Evolutionary conservation across 768 basidiomycete genomes (phyloP).

Genomic region (Phlebiopsis gigantea): DNA sequence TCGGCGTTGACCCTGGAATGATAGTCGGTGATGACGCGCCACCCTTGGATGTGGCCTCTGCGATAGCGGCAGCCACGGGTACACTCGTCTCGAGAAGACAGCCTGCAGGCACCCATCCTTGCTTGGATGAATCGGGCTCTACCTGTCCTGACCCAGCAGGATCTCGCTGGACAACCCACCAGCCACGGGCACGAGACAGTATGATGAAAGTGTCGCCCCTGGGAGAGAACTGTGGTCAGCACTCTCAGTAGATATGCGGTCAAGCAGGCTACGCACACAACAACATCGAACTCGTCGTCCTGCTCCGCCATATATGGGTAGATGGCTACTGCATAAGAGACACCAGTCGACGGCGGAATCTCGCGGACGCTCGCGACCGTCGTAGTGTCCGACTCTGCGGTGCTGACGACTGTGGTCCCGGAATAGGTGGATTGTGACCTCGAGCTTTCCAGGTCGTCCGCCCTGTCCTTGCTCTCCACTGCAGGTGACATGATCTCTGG

Average conservation of each 20-base stretch:
- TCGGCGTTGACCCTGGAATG: conserved; percentile 59
- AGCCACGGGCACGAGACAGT: conserved; percentile 89
- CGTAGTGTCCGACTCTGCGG: conserved; percentile 18
- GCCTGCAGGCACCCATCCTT: conserved; percentile 98
- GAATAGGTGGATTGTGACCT: conserved; percentile 28
- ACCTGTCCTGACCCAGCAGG: conserved; percentile 77
- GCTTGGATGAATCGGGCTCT: conserved; percentile 70
- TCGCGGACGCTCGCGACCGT: conserved; percentile 22
- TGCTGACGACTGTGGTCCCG: neutral
- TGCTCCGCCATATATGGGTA: conserved; percentile 99
- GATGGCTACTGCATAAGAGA: conserved; percentile 95
- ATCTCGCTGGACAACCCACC: conserved; percentile 99
- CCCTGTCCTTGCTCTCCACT: conserved; percentile 35
- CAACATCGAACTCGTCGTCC: conserved; percentile 97
- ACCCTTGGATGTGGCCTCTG: conserved; percentile 70
- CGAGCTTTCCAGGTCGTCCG: conserved; percentile 39
- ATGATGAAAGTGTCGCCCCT: conserved; percentile 95
- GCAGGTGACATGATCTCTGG: conserved; percentile 67
- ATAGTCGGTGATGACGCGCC: conserved; percentile 31
- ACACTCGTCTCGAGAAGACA: conserved; percentile 92
- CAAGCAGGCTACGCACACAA: conserved; percentile 60
- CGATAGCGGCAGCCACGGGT: conserved; percentile 83
- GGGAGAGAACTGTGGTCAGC: neutral
- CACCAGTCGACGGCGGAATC: conserved; percentile 36
- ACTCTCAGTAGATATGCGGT: neutral